Evolutionary conservation across 2,329 filamentous ascomycete species (phyloP).

Genomic region (Macrophomina pseudophaseolina): DNA sequence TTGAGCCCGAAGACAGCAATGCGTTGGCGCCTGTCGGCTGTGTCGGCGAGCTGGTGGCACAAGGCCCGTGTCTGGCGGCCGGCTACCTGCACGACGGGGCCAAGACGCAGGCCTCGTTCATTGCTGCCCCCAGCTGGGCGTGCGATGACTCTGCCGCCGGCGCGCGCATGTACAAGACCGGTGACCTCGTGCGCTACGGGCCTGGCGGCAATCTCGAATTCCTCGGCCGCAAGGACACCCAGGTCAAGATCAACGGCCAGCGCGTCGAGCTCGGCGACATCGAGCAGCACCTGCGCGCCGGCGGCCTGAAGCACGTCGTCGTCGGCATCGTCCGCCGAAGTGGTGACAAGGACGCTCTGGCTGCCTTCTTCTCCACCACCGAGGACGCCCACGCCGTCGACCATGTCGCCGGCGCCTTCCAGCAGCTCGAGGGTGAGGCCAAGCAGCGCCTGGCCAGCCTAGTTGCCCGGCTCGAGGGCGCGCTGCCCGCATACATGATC

Average conservation of each 20-base stretch:
- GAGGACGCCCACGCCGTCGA: neutral
- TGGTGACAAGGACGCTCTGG: neutral
- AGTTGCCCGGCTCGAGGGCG: neutral
- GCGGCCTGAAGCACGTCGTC: neutral
- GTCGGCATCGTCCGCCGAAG: neutral
- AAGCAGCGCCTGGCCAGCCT: neutral
- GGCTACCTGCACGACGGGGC: constrained; percentile 41
- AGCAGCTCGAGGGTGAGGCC: neutral
- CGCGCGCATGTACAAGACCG: constrained; percentile 39
- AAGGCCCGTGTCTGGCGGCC: constrained; percentile 41
- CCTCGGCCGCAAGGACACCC: constrained; percentile 41
- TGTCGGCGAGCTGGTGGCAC: constrained; percentile 42
- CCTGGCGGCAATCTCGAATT: constrained; percentile 43
- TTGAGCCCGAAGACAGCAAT: constrained; percentile 38
- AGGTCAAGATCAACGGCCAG: constrained; percentile 50
- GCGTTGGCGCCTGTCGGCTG: constrained; percentile 41
- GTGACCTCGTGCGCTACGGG: constrained; percentile 41
- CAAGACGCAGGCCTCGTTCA: constrained; percentile 40
- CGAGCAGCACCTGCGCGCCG: constrained; percentile 46
- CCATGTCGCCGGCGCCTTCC: neutral
- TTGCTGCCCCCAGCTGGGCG: constrained; percentile 29
- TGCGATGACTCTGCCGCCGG: neutral
- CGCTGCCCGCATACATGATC: constrained; percentile 40
- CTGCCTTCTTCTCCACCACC: neutral
- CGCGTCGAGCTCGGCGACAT: constrained; percentile 54